Base-by-base conservation (phyloP, 495 filamentous ascomycete genomes). In the Thermochaetoides thermophila region DNA sequence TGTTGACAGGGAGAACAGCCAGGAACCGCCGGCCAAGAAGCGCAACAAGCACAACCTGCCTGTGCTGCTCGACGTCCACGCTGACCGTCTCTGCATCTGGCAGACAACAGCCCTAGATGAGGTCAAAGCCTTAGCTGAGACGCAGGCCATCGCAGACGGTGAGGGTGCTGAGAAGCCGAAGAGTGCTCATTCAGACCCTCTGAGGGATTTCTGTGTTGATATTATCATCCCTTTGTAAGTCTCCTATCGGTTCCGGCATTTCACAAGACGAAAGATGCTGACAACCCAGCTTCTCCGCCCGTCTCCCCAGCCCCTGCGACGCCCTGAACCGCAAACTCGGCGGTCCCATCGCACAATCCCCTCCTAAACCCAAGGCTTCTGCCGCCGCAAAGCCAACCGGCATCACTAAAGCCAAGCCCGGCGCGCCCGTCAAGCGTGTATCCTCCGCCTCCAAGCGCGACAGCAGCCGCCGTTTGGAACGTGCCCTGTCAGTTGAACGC, bases 61-160 rank as follows among this genome's bases (percentile, higher is more conserved):
- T 1, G 35, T 76, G 1, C 64, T 85, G 14, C 63, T 97, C 6
- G 87, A 96, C 44, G 58, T 92, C 3, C 74, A 92, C 31, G 69
- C 92, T 8, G 91, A 97, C 50, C 73, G 84, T 21, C 63, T 97
- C 15, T 91, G 84, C 49, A 97, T 97, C 24, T 97, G 91, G 91
- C 85, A 94, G 47, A 83, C 84, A n/a, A 72, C 81, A 32, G 67
- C 70, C 8, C 52, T 64, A 5, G 73, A 73, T 17, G 61, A 64
- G 25, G 43, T 57, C 26, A 71, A 69, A 28, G 60, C 61, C 17
- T 50, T 66, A 20, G 66, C 69, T 23, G 70, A 76, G 40, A 54
- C 63, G 8, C 55, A 63, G 29, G 20, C 37, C 7, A 28, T 37
- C 3, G 37, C 40, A 4, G 38, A 48, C 15, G 55, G 53, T 14